Percentiles rank a stretch among this genome's conserved stretches.
Conservation (phyloP, 495 filamentous ascomycete species). For the Tirmania nivea region DNA sequence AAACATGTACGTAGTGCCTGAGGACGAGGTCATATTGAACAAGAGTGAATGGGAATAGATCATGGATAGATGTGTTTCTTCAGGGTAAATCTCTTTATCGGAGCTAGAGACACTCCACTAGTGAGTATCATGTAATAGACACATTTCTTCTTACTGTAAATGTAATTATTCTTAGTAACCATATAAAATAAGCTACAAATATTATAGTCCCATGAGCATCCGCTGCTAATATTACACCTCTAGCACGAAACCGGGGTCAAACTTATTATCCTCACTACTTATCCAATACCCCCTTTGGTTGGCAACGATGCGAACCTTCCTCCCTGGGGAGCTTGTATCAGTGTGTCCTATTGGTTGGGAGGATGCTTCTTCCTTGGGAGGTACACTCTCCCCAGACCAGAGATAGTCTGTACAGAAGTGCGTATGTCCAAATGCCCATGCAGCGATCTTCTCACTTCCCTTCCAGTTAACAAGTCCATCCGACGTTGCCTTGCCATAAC, state of each 20-base stretch:
- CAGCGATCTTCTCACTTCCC: constrained; percentile 5
- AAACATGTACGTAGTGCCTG: too few species aligned
- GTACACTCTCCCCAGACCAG: constrained; percentile 3
- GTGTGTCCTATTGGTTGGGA: neutral
- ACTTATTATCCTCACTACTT: neutral
- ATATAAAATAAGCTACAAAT: too few species aligned
- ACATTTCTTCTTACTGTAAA: too few species aligned
- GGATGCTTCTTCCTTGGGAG: neutral
- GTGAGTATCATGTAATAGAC: too few species aligned
- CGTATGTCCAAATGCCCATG: constrained; percentile 35
- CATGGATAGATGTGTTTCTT: too few species aligned
- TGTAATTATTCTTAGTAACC: too few species aligned
- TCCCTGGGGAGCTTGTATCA: neutral
- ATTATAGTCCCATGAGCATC: too few species aligned
- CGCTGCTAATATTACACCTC: neutral
- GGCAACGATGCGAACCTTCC: constrained; percentile 20
- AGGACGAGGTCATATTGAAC: too few species aligned
- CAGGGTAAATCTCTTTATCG: too few species aligned
- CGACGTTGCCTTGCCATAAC: constrained; percentile 17
- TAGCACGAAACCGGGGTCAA: neutral
- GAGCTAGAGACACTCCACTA: too few species aligned
- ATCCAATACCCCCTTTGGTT: constrained; percentile 32
- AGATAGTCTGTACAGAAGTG: constrained; percentile 28
- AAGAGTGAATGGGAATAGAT: too few species aligned
- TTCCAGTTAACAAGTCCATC: neutral